Base-by-base conservation (phyloP, 2,329 filamentous ascomycete genomes). In the Xylariaceae sp. region DNA sequence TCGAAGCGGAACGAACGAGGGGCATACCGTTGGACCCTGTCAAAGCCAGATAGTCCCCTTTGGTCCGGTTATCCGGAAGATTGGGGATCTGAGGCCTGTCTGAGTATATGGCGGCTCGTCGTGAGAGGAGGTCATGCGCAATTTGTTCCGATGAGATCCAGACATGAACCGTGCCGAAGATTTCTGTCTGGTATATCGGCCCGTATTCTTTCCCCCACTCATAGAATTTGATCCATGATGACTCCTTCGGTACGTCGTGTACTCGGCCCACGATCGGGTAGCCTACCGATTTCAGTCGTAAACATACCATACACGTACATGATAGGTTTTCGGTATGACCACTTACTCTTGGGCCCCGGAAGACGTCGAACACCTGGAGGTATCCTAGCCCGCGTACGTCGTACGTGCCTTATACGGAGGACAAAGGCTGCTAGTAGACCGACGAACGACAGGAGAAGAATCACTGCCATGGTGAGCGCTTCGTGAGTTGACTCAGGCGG, bases 121-220 rank as follows among this genome's bases (percentile, higher is more conserved):
- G 69, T 16, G 74, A 68, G 5, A 78, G 66, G 5, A 78, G 64
- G 46, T 78, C 75, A 34, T 73, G 67, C 21, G 74, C 75, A n/a
- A 77, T 63, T 39, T 68, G 54, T 58, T 77, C 74, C 1, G 71
- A 73, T 8, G 74, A 75, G 48, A 78, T 77, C 75, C 75, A 77
- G 43, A 78, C 70, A 56, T 77, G 75, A 4, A 71, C 67, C 3
- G 68, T 68, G 18, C 75, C 75, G 37, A 78, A 77, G 18, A 76
- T 74, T 53, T 75, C 67, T 44, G 70, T 72, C 60, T 75, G 68
- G 59, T 76, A 77, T 51, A 78, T 77, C 7, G 75, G 74, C 1
- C 75, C 75, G 54, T 73, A 77, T 30, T 68, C 61, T 61, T 75
- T 71, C 54, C 68, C 69, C 75, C 75, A 78, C 56, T 77, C 73